Evolutionary conservation across 2,329 filamentous ascomycete species (phyloP).

Genomic region (Moelleriella libera): DNA sequence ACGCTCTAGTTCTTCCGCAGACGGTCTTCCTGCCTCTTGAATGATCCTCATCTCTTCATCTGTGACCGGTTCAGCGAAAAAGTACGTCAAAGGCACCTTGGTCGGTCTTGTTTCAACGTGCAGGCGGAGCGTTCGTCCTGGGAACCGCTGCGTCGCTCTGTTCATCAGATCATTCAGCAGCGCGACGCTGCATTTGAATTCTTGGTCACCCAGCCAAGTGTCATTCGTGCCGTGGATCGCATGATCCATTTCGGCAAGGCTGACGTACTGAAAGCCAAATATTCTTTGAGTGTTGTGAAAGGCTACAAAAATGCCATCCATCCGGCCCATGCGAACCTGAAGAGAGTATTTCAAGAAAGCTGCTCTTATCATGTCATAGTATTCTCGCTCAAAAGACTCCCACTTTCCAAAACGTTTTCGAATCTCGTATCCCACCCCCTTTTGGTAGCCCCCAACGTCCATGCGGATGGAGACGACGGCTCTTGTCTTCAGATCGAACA

Average conservation of each 20-base stretch:
- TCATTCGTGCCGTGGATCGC: constrained; percentile 69
- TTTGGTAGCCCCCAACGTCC: constrained; percentile 58
- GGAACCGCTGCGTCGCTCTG: constrained; percentile 60
- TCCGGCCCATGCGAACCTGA: constrained; percentile 90
- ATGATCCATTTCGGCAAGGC: constrained; percentile 74
- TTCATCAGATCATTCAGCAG: constrained; percentile 71
- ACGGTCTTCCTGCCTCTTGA: constrained; percentile 52
- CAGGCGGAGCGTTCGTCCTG: constrained; percentile 60
- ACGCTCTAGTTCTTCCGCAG: constrained; percentile 55
- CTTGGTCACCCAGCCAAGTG: constrained; percentile 56
- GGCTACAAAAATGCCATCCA: constrained; percentile 97
- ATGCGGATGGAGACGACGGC: constrained; percentile 87
- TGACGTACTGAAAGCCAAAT: constrained; percentile 94
- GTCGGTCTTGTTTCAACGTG: constrained; percentile 64
- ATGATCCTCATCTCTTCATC: constrained; percentile 57
- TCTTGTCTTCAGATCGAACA: constrained; percentile 93
- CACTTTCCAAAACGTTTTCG: constrained; percentile 59
- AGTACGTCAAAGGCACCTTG: constrained; percentile 58
- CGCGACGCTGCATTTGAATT: constrained; percentile 70
- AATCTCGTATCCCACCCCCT: constrained; percentile 79
- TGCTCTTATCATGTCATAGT: constrained; percentile 89
- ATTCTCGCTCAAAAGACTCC: constrained; percentile 91
- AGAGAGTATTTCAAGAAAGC: constrained; percentile 95
- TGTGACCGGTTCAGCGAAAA: constrained; percentile 77
- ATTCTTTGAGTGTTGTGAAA: constrained; percentile 92